Conservation (phyloP, 805 yeast species). For the Metschnikowia bowlesiae region DNA sequence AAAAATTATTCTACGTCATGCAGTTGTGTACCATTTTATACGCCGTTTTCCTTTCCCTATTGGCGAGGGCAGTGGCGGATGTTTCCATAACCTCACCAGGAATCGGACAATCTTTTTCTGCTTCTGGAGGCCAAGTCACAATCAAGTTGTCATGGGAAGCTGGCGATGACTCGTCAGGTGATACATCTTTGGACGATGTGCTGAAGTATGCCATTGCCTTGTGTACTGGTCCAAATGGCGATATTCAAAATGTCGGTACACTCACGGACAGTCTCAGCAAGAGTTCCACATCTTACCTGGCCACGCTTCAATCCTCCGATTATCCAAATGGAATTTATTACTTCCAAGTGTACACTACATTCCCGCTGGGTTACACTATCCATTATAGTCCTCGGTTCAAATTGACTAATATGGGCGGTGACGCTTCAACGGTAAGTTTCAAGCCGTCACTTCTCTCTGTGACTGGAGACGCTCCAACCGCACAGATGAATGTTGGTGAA, state of each 20-base stretch:
- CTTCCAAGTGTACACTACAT: conserved; percentile 60
- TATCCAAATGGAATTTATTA: conserved; percentile 67
- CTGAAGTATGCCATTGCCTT: conserved; percentile 48
- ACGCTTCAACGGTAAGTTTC: conserved; percentile 43
- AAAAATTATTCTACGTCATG: conserved; percentile 3
- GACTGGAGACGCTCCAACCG: conserved; percentile 40
- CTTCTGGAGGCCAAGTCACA: conserved; percentile 30
- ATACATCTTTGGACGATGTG: conserved; percentile 45
- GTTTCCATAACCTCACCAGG: conserved; percentile 42
- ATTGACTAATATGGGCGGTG: conserved; percentile 70
- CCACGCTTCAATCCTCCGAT: conserved; percentile 37
- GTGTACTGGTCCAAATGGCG: conserved; percentile 62
- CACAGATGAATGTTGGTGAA: conserved; percentile 26
- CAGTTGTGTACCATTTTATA: conserved; percentile 10
- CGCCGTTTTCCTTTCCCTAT: conserved; percentile 7
- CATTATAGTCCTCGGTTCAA: conserved; percentile 66
- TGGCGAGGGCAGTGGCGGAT: conserved; percentile 38
- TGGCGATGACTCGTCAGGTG: conserved; percentile 38
- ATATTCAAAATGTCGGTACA: conserved; percentile 40
- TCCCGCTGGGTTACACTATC: conserved; percentile 46
- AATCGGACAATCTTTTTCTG: conserved; percentile 37
- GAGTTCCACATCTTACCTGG: conserved; percentile 32
- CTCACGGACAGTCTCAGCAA: conserved; percentile 18
- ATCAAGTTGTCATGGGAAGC: conserved; percentile 46
- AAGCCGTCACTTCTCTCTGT: conserved; percentile 24